A percentile compares a stretch with the other conserved stretches of the same genome.
Evolutionary conservation across 176 grass and related monocot species (phyloP).

Genomic region (Aechmea fasciata): DNA sequence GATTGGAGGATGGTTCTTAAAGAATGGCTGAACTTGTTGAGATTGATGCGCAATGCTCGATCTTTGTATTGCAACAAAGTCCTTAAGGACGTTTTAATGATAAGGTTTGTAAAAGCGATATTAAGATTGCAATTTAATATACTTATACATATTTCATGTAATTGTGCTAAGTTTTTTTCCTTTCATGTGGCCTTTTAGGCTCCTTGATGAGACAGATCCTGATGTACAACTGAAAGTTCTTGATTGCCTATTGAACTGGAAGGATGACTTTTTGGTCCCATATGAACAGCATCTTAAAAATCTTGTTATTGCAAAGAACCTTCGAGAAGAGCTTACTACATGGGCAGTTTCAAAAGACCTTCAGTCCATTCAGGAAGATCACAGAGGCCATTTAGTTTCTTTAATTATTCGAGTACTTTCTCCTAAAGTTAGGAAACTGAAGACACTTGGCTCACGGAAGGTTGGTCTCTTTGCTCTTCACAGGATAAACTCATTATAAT

Average conservation of each 20-base stretch:
- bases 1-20: constrained; percentile 81
- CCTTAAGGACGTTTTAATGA: constrained; percentile 63
- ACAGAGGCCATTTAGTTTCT: constrained; percentile 61
- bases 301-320: constrained; percentile 51
- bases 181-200: constrained; percentile 29
- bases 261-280: constrained; percentile 55
- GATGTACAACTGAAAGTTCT: constrained; percentile 74
- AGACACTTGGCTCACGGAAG: constrained; percentile 83
- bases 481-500: background rate
- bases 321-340: constrained; percentile 85
- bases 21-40: constrained; percentile 87
- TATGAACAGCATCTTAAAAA: constrained; percentile 64
- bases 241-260: constrained; percentile 87
- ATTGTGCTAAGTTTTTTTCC: constrained; percentile 2
- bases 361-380: constrained; percentile 51
- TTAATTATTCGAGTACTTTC: constrained; percentile 69
- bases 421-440: constrained; percentile 78
- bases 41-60: constrained; percentile 64
- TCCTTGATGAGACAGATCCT: constrained; percentile 79
- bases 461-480: constrained; percentile 25
- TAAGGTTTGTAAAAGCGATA: constrained; percentile 37
- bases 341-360: constrained; percentile 81
- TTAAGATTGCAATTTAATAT: background rate
- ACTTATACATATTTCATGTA: constrained; percentile 9
- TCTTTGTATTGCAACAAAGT: constrained; percentile 67